These are phyloP conservation scores for Oryza meridionalis DNA, from an alignment of 176 grass and related monocot species.

Conservation along the genomic window DNA sequence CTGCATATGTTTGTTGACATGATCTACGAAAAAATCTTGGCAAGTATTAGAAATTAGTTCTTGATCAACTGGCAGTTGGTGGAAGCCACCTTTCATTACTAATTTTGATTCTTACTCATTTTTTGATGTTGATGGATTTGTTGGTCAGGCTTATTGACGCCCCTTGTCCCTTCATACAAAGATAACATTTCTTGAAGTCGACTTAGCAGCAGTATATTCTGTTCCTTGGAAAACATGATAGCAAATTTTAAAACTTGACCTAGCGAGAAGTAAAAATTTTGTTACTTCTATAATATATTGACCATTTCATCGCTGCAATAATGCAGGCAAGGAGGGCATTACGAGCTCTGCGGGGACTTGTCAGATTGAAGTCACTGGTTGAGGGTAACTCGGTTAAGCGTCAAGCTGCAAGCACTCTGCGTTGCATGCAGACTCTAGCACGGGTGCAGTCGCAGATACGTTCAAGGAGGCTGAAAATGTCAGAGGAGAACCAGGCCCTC, in stretches of 20 bases:
- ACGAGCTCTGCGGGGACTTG: conserved; percentile 79
- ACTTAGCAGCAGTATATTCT: conserved; percentile 3
- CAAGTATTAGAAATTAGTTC: conserved; percentile 30
- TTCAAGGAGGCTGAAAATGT: conserved; percentile 81
- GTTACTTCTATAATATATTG: conserved; percentile 19
- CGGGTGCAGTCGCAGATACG: conserved; percentile 91
- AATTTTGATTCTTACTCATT: conserved; percentile 47
- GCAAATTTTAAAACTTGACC: neutral
- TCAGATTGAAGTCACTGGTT: conserved; percentile 87
- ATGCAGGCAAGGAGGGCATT: conserved; percentile 89
- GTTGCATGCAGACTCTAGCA: conserved; percentile 93
- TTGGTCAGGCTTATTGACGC: conserved; percentile 23
- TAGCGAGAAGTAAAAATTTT: neutral
- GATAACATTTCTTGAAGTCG: conserved; percentile 2
- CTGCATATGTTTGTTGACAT: conserved; percentile 12
- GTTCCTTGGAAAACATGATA: conserved; percentile 18
- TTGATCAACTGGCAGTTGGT: conserved; percentile 54
- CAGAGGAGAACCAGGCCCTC: conserved; percentile 94
- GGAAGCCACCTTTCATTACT: conserved; percentile 52
- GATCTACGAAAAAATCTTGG: conserved; percentile 24
- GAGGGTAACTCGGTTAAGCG: conserved; percentile 94
- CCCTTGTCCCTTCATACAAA: conserved; percentile 15
- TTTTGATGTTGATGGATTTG: conserved; percentile 44
- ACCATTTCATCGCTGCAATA: conserved; percentile 18
- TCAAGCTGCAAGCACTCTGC: conserved; percentile 86